A percentile compares a stretch with the other conserved stretches of the same genome.
Conservation (phyloP, 176 grass and related monocot species). For the Elymus sibiricus region DNA sequence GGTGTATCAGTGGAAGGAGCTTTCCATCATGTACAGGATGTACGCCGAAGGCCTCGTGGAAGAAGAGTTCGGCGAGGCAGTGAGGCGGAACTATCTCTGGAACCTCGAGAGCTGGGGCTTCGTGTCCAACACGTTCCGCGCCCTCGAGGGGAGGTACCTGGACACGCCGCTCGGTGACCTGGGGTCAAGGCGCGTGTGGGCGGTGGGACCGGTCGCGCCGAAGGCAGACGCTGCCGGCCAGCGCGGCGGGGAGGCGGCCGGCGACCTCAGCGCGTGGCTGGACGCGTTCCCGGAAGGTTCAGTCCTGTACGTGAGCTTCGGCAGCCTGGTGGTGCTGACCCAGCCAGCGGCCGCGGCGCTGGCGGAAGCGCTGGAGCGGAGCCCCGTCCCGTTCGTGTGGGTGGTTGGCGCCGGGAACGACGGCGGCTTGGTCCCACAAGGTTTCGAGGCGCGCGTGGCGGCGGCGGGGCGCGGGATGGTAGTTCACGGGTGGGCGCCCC, state of each 20-base stretch:
- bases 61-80: slow-evolving; percentile 17
- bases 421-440: slow-evolving; percentile 30
- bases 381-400: slow-evolving; percentile 63
- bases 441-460: slow-evolving; percentile 45
- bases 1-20: slow-evolving; percentile 39
- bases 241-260: not conserved
- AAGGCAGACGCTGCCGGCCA: not conserved
- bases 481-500: slow-evolving; percentile 56
- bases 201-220: slow-evolving; percentile 50
- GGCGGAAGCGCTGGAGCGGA: slow-evolving; percentile 48
- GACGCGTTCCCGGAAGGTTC: slow-evolving; percentile 42
- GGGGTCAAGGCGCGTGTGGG: slow-evolving; percentile 35
- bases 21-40: slow-evolving; percentile 32
- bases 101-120: slow-evolving; percentile 40
- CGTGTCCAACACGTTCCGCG: slow-evolving; percentile 45
- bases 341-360: slow-evolving; percentile 27
- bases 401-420: slow-evolving; percentile 6
- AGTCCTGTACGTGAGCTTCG: slow-evolving; percentile 56
- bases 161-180: slow-evolving; percentile 41
- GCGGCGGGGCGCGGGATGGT: slow-evolving; percentile 33
- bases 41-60: slow-evolving; percentile 12
- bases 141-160: slow-evolving; percentile 45
- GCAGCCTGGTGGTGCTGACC: slow-evolving; percentile 36
- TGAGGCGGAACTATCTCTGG: slow-evolving; percentile 42
- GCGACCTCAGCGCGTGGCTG: slow-evolving; percentile 40